A percentile compares a stretch with the other conserved stretches of the same genome.
These are phyloP conservation scores for Fusarium sp. DNA, from an alignment of 2,329 filamentous ascomycete genomes.

Conservation along the genomic window DNA sequence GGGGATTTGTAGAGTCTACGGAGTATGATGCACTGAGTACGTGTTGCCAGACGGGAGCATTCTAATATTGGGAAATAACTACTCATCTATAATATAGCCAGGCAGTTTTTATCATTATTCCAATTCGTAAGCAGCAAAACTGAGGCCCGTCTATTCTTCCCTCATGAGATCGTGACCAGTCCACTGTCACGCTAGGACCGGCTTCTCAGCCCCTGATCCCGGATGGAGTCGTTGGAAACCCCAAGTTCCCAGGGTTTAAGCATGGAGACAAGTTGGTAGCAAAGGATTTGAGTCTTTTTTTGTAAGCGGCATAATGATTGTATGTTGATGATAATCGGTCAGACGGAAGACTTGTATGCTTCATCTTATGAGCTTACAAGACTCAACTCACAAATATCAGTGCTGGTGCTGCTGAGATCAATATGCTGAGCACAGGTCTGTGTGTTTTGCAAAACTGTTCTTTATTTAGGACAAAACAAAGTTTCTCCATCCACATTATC, in stretches of 20 bases:
- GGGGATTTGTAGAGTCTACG: neutral
- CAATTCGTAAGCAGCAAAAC: neutral
- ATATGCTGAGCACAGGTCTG: neutral
- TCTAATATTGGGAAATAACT: neutral
- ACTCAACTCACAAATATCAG: neutral
- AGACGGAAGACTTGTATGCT: neutral
- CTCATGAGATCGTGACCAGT: neutral
- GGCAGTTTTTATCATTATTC: neutral
- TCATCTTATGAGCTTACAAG: neutral
- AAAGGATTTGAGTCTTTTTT: neutral
- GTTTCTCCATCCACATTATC: conserved; percentile 8
- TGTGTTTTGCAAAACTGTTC: neutral
- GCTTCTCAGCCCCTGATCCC: conserved; percentile 21
- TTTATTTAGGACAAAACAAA: conserved; percentile 23
- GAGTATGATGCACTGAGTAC: neutral
- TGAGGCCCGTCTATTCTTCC: neutral
- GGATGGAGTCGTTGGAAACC: conserved; percentile 14
- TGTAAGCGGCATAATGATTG: neutral
- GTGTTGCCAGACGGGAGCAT: neutral
- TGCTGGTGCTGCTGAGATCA: neutral
- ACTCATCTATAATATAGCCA: neutral
- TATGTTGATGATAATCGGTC: neutral
- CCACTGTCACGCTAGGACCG: conserved; percentile 5
- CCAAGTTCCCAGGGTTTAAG: conserved; percentile 3
- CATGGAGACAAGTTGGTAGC: neutral